Evolutionary conservation across 2,329 filamentous ascomycete species (phyloP), one percentile per base, ranked within the genome.

Genomic region (Atkinsonella hypoxylon): DNA sequence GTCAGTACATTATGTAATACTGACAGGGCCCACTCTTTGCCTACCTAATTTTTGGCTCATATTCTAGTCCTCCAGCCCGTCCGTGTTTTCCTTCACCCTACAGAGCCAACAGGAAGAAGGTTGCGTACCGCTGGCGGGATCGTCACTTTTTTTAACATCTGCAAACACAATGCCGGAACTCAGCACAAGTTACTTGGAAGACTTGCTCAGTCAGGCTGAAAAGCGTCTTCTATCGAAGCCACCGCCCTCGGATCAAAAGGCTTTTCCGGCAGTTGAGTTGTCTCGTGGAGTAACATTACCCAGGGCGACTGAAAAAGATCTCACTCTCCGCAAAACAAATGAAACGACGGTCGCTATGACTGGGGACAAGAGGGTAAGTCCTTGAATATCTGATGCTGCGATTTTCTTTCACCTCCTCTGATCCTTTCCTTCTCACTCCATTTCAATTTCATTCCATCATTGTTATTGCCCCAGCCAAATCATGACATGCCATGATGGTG

Each of bases 401-500:
- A 13, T 4, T 26, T 11, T 9, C 18, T 3, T 48, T 11, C 47
- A 12, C 7, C 1, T 32, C 15, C n/a, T 40, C 10, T 18, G 4
- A 26, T n/a, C 8, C 7, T n/a, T 34, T 17, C 18, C 6, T 17
- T 20, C 17, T 34, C 32, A 8, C 41, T 31, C n/a, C 36, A 36
- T 40, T 31, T n/a, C n/a, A 8, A 22, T 40, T 18, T 43, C n/a
- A 3, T 34, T 15, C 11, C 10, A 42, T 30, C 42, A 11, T 32
- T 31, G 43, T 22, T 15, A 22, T 22, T 22, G 9, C 41, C 20
- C 22, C 18, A 20, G 18, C 41, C 20, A 43, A 43, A 13, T 10
- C 18, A 20, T 20, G 41, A 8, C 15, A 36, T 44, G 11, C 39
- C n/a, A 45, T 52, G 54, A 54, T 56, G 50, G 57, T 70, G 70